Evolutionary conservation across 1,139 yeast genomes (phyloP).

Genomic region (Sporopachydermia cereana): DNA sequence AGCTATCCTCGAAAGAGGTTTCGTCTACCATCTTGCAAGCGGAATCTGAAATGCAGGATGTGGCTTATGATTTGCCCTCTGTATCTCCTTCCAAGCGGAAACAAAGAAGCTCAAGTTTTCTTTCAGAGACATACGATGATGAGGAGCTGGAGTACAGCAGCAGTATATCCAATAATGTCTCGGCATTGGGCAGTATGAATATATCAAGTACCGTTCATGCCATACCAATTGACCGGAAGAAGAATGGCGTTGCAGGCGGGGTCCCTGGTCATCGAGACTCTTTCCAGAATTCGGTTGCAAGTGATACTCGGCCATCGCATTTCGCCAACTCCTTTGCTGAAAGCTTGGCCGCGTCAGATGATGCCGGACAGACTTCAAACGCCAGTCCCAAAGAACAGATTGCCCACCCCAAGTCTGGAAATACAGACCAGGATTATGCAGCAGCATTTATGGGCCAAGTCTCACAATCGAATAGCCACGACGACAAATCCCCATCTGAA

Average conservation of each 20-base stretch:
- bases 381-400: neutral
- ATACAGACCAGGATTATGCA: neutral
- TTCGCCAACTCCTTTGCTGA: too few species aligned
- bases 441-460: slow-evolving; percentile 1
- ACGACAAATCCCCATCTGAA: neutral
- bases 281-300: neutral
- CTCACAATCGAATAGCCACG: neutral
- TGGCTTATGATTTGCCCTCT: neutral
- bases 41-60: neutral
- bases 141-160: slow-evolving; percentile 7
- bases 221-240: neutral
- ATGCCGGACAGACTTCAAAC: neutral
- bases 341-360: neutral
- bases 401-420: neutral
- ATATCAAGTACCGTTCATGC: neutral
- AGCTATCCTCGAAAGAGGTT: neutral
- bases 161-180: too few species aligned
- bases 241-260: neutral
- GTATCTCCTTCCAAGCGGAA: neutral
- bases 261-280: neutral
- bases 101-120: neutral
- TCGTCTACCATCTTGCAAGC: neutral
- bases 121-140: slow-evolving; percentile 2
- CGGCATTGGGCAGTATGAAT: neutral
- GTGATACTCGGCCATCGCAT: too few species aligned